Conservation (phyloP, 2,329 filamentous ascomycete genomes). For the Aspergillus sp. region DNA sequence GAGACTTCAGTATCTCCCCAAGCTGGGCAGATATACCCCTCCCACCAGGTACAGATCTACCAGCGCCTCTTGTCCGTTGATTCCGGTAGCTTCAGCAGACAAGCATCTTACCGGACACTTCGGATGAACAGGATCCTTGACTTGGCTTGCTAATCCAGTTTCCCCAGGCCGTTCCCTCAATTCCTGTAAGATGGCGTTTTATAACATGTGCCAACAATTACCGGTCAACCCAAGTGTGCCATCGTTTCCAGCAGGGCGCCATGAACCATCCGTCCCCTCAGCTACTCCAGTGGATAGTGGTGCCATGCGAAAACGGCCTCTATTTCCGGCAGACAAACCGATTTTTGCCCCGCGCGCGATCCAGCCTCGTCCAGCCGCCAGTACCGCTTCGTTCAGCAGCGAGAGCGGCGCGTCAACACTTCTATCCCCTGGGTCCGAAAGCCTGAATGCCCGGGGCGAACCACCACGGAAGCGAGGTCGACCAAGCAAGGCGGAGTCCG, state of each 20-base stretch:
- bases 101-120: not conserved
- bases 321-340: slow-evolving; percentile 31
- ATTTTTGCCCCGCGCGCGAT: slow-evolving; percentile 34
- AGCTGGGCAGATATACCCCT: slow-evolving; percentile 43
- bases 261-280: slow-evolving; percentile 20
- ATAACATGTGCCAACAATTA: slow-evolving; percentile 31
- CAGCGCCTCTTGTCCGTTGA: slow-evolving; percentile 9
- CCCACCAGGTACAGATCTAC: slow-evolving; percentile 38
- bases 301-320: slow-evolving; percentile 30
- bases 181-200: slow-evolving; percentile 36
- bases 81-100: not conserved
- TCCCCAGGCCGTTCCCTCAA: slow-evolving; percentile 39
- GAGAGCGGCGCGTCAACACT: slow-evolving; percentile 34
- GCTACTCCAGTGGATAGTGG: slow-evolving; percentile 25
- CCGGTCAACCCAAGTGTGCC: slow-evolving; percentile 14
- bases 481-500: slow-evolving; percentile 42
- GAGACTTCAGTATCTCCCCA: slow-evolving; percentile 36
- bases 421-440: slow-evolving; percentile 35
- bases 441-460: slow-evolving; percentile 24
- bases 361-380: slow-evolving; percentile 38
- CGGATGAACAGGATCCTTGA: not conserved
- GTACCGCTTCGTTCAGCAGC: slow-evolving; percentile 32
- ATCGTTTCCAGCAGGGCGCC: slow-evolving; percentile 20
- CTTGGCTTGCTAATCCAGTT: slow-evolving; percentile 14
- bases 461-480: slow-evolving; percentile 43